phyloP scores from a whole-genome alignment of 176 grass and related monocot genomes.

The Pontederia paniculata region DNA sequence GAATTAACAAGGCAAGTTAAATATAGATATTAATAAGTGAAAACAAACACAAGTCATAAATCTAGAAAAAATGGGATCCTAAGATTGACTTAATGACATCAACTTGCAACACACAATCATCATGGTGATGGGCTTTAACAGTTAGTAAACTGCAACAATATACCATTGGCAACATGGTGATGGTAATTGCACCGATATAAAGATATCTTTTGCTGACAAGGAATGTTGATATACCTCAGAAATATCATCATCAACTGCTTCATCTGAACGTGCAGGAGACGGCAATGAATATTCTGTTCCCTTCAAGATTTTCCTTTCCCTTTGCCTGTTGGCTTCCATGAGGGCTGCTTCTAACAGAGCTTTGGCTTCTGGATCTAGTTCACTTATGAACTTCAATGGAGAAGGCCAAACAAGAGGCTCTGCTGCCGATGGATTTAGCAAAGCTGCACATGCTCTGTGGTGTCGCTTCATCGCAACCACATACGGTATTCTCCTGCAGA shows the following conservation, averaged over 20 bases:
- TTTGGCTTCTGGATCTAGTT: constrained; percentile 36
- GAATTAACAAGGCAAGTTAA: no score
- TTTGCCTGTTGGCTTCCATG: constrained; percentile 47
- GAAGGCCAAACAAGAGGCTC: constrained; percentile 51
- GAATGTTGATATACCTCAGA: constrained; percentile 26
- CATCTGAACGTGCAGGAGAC: constrained; percentile 27
- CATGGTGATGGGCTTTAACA: no score
- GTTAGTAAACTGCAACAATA: no score
- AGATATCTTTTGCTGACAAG: neutral
- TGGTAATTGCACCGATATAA: no score
- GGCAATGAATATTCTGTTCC: constrained; percentile 27
- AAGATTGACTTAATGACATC: no score
- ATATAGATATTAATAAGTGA: no score
- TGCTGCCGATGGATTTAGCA: constrained; percentile 36
- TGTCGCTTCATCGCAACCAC: constrained; percentile 31
- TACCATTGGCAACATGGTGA: no score
- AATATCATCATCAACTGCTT: constrained; percentile 28
- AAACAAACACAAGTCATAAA: no score
- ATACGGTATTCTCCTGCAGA: constrained; percentile 39
- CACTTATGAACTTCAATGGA: constrained; percentile 43
- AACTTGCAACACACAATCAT: no score
- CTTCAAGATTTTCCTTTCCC: constrained; percentile 45
- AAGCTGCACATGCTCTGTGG: constrained; percentile 32
- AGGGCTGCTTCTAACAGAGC: constrained; percentile 32
- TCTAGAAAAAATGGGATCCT: no score